Evolutionary conservation across 306 rosid genomes (phyloP).

Genomic region (Cicer cuneatum): DNA sequence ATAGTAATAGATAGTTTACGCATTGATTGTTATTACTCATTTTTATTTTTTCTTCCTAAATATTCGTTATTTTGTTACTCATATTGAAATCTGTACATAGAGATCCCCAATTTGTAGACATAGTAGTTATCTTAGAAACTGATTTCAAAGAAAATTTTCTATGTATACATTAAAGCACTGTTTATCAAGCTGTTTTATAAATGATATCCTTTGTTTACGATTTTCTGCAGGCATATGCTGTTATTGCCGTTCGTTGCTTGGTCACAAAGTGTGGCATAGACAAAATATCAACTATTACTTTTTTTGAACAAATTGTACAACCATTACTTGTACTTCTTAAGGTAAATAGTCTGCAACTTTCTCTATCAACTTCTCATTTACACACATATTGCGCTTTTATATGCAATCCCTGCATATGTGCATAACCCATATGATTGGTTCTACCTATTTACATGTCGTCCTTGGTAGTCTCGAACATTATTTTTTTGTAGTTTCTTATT

Average conservation of each 20-base stretch:
- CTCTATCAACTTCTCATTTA: constrained; percentile 18
- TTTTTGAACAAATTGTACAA: neutral
- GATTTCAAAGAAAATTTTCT: neutral
- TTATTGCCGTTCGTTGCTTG: constrained; percentile 7
- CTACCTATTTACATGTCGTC: neutral
- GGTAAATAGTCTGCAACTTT: constrained; percentile 34
- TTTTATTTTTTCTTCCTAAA: neutral
- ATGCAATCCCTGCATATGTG: neutral
- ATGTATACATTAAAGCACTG: neutral
- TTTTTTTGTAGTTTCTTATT: constrained; percentile 8
- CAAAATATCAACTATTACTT: neutral
- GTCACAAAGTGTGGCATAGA: constrained; percentile 22
- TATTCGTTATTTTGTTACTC: too few relatives aligned
- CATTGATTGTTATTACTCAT: neutral
- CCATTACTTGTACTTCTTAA: constrained; percentile 29
- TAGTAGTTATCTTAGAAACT: neutral
- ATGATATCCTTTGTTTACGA: constrained; percentile 1
- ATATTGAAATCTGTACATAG: neutral
- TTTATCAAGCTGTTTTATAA: neutral
- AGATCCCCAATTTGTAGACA: neutral
- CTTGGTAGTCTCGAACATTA: neutral
- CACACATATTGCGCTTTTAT: neutral
- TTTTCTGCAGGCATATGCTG: constrained; percentile 32
- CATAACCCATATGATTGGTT: neutral
- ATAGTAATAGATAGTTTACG: neutral